A percentile compares a stretch with the other conserved stretches of the same genome.
These are phyloP conservation scores for Yarrowia sp. DNA, from an alignment of 805 yeast species.

Conservation along the genomic window DNA sequence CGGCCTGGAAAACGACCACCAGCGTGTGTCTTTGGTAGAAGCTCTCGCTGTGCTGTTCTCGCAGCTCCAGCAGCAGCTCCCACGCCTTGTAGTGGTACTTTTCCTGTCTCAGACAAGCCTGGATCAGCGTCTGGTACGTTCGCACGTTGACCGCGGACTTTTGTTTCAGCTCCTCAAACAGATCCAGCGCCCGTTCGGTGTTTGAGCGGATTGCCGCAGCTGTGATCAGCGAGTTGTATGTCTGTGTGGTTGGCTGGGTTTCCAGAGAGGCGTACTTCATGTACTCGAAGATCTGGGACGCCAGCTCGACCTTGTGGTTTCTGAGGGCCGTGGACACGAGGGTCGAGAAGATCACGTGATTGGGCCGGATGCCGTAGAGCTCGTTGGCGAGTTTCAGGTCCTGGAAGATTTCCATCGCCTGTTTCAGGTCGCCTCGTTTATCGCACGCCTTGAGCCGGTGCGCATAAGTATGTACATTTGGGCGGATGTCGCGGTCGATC, in stretches of 20 bases:
- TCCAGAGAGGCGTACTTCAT: constrained; percentile 27
- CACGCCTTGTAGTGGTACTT: constrained; percentile 35
- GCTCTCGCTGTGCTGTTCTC: constrained; percentile 30
- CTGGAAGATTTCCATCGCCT: constrained; percentile 25
- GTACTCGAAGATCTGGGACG: constrained; percentile 35
- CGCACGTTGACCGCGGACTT: constrained; percentile 3
- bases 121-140: constrained; percentile 24
- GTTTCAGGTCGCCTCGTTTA: constrained; percentile 5
- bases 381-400: constrained; percentile 8
- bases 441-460: constrained; percentile 38
- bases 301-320: constrained; percentile 36
- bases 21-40: constrained; percentile 28
- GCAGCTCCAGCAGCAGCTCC: constrained; percentile 28
- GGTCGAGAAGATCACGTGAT: constrained; percentile 29
- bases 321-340: constrained; percentile 21
- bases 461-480: constrained; percentile 26
- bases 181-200: constrained; percentile 22
- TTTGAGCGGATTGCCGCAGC: constrained; percentile 25
- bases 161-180: constrained; percentile 28
- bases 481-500: background rate
- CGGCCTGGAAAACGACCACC: constrained; percentile 34
- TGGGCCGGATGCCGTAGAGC: constrained; percentile 18
- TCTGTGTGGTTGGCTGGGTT: constrained; percentile 35
- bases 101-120: constrained; percentile 22
- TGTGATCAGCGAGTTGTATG: constrained; percentile 34